These are phyloP conservation scores for Lachancea dasiensis DNA, from an alignment of 805 yeast genomes.

Conservation along the genomic window DNA sequence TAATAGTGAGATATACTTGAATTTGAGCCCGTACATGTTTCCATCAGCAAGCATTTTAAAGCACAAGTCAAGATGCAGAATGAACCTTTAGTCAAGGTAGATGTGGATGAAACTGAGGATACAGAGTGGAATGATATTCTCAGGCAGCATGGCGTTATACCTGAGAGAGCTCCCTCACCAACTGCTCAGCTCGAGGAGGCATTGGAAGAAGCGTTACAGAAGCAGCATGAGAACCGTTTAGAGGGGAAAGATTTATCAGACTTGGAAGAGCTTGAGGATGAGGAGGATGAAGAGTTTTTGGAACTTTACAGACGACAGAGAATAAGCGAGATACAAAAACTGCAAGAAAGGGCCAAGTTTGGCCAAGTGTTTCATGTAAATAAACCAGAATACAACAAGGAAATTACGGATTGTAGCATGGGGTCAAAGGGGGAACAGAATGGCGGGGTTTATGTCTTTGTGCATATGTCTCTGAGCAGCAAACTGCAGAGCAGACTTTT, in stretches of 20 bases:
- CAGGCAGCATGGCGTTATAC: conserved; percentile 84
- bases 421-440: conserved; percentile 16
- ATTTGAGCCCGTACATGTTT: too few species aligned
- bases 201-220: conserved; percentile 69
- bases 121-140: conserved; percentile 98
- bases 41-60: not conserved
- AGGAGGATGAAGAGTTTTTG: conserved; percentile 87
- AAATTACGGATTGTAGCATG: conserved; percentile 76
- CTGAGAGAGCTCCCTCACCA: conserved; percentile 86
- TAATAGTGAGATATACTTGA: too few species aligned
- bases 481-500: conserved; percentile 70
- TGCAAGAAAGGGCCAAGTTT: conserved; percentile 51
- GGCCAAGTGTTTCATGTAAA: conserved; percentile 75
- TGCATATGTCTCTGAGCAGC: conserved; percentile 68
- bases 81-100: conserved; percentile 66
- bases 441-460: conserved; percentile 53
- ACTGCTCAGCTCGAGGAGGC: conserved; percentile 84
- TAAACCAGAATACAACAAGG: conserved; percentile 82
- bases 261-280: conserved; percentile 82
- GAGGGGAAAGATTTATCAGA: conserved; percentile 75
- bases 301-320: conserved; percentile 72
- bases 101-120: conserved; percentile 92
- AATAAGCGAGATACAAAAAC: conserved; percentile 60
- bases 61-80: conserved; percentile 18
- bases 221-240: conserved; percentile 76